Base-by-base conservation (phyloP, 2,329 filamentous ascomycete genomes). In the Cercospora beticola region DNA sequence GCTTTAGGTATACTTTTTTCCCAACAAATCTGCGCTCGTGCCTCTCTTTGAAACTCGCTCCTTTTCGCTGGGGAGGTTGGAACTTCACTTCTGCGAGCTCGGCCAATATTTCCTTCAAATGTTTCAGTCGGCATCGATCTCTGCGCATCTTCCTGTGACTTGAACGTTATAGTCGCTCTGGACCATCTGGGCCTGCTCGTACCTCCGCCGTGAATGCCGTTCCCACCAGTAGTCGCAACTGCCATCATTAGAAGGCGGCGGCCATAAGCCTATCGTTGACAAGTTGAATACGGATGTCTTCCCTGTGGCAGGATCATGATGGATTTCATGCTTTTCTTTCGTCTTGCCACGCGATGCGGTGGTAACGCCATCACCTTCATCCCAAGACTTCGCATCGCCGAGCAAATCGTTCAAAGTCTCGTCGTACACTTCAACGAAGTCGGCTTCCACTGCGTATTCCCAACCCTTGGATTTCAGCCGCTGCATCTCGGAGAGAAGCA, bases 401-500 rank as follows among this genome's bases (percentile, higher is more conserved):
- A 99, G 86, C 14, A 99, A 82, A 78, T 99, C 95, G 78, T 97
- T 93, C 71, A 99, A 86, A 70, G 96, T 95, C 78, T 99, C 95
- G 71, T 99, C 98, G 86, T 99, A 99, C 5, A 99, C 95, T 78
- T 99, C 95, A 14, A 98, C 89, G 76, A 99, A 99, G 66, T 90
- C 94, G 6, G 95, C 95, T 78, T 97, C 92, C 88, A 99, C 97
- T 0, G 86, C 91, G 81, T 99, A 99, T 49, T 86, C 87, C 95
- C 95, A 99, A 26, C 94, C 95, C 78, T 97, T 96, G 74, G 94
- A 92, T 78, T 91, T 89, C 18, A 99, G 84, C 62, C 90, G 87
- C 70, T 89, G 90, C 64, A 96, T 92, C 52, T 93, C 95, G 65
- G 92, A 88, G 79, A 97, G 97, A 72, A 99, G 97, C 83, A 98